Base-by-base conservation (phyloP, 176 grass and related monocot genomes). In the Raddia distichophylla region DNA sequence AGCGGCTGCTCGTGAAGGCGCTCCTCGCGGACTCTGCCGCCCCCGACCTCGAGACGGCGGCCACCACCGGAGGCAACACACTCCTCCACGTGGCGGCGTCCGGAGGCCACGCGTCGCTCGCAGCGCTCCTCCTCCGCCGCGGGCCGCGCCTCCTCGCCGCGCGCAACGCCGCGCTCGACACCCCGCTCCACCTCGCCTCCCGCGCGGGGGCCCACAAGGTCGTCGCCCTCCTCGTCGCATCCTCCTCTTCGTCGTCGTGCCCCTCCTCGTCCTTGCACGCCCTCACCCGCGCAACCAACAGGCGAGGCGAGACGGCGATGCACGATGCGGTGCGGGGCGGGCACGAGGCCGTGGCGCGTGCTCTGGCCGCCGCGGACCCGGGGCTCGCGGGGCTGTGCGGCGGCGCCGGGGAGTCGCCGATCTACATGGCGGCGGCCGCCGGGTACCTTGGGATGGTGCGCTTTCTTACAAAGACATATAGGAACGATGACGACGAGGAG, bases 351-450 rank as follows among this genome's bases (percentile, higher is more conserved):
- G 82, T 81, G 20, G 83, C 77, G 37, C 61, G 65, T 17, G 78
- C 71, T 42, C 80, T 94, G 35, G 58, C 74, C 69, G 16, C 63
- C 5, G 73, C 59, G 44, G 89, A 86, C 53, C 69, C 66, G 14
- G 82, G 79, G 32, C 80, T 91, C 16, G 79, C 83, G 15, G 74
- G 37, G 8, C 18, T 77, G 50, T 10, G 64, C n/a, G 79, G 84
- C 53, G 54, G 64, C 19, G 54, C 72, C 0, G 86, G 57, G 22
- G 79, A 86, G 60, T 86, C 89, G 16, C 81, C 86, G 43, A 72
- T 89, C 5, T 94, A 86, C 89, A 83, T 94, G 88, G 91, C 92
- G 3, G 82, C 64, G 9, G 87, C 77, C 27, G 75, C 71, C n/a
- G 88, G 86, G 7, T 94, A 77, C 60, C 80, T 76, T 20, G 79